Evolutionary conservation across 2,329 filamentous ascomycete species (phyloP).

Genomic region (Colletotrichum spaethianum): DNA sequence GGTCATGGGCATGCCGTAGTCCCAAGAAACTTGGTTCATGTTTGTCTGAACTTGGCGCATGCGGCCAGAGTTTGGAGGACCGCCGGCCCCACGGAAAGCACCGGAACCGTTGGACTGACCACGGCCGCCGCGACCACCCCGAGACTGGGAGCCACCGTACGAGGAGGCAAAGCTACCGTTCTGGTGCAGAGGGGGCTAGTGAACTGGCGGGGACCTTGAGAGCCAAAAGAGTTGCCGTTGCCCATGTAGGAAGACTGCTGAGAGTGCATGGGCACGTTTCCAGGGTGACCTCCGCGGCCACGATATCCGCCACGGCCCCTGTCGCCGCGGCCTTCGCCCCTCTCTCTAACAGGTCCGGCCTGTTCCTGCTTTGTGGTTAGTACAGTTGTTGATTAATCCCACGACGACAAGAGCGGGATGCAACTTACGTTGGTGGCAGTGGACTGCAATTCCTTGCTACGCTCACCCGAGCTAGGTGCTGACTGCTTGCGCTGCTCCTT

Average conservation of each 20-base stretch:
- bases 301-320: slow-evolving; percentile 61
- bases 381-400: slow-evolving; percentile 40
- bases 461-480: slow-evolving; percentile 43
- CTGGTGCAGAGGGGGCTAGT: slow-evolving; percentile 62
- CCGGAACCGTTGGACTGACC: slow-evolving; percentile 34
- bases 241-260: slow-evolving; percentile 52
- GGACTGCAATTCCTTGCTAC: slow-evolving; percentile 53
- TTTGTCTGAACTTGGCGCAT: slow-evolving; percentile 55
- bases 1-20: slow-evolving; percentile 53
- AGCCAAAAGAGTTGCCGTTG: slow-evolving; percentile 51
- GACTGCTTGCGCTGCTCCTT: slow-evolving; percentile 64
- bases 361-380: slow-evolving; percentile 45
- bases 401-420: neutral
- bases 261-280: slow-evolving; percentile 49
- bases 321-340: slow-evolving; percentile 57
- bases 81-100: slow-evolving; percentile 28
- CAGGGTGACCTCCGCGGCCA: slow-evolving; percentile 60
- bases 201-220: slow-evolving; percentile 51
- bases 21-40: slow-evolving; percentile 50
- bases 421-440: slow-evolving; percentile 27
- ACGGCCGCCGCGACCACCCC: slow-evolving; percentile 38
- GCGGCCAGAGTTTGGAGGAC: slow-evolving; percentile 45
- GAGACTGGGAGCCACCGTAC: slow-evolving; percentile 35
- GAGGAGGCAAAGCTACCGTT: slow-evolving; percentile 41
- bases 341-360: slow-evolving; percentile 41